Evolutionary conservation across 1,284 basidiomycete genomes (phyloP).

Genomic region (Ganoderma lucidum): DNA sequence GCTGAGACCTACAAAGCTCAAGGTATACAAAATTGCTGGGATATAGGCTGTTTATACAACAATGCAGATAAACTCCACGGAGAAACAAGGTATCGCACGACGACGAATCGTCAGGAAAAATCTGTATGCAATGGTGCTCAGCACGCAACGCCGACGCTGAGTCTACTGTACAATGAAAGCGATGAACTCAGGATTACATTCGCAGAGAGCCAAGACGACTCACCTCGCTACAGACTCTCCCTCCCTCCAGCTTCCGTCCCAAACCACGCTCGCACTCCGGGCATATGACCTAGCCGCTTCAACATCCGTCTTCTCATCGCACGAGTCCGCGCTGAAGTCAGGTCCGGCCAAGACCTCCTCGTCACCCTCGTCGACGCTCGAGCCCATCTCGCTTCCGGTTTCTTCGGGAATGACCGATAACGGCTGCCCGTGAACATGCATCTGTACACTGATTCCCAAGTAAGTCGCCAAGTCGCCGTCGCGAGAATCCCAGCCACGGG

Average conservation of each 20-base stretch:
- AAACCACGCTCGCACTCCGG: conserved; percentile 13
- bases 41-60: background rate
- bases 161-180: background rate
- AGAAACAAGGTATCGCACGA: background rate
- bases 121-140: background rate
- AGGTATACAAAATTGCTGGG: background rate
- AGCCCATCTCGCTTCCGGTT: conserved; percentile 39
- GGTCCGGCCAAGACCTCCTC: conserved; percentile 12
- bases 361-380: conserved; percentile 49
- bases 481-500: conserved; percentile 20
- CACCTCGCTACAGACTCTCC: conserved; percentile 30
- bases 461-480: conserved; percentile 13
- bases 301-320: background rate
- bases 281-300: background rate
- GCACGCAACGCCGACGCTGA: conserved; percentile 18
- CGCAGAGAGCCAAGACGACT: conserved; percentile 1
- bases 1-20: background rate
- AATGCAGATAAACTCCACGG: background rate
- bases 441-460: conserved; percentile 24
- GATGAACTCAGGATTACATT: background rate
- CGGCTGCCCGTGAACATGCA: conserved; percentile 37
- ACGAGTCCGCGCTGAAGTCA: conserved; percentile 7
- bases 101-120: too few species aligned
- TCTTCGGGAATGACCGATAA: conserved; percentile 42
- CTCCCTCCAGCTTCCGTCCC: conserved; percentile 35